Evolutionary conservation across 371 early-diverging fungal genomes (phyloP), one percentile per base, ranked within the genome.

Genomic region (Entomophthora muscae): DNA sequence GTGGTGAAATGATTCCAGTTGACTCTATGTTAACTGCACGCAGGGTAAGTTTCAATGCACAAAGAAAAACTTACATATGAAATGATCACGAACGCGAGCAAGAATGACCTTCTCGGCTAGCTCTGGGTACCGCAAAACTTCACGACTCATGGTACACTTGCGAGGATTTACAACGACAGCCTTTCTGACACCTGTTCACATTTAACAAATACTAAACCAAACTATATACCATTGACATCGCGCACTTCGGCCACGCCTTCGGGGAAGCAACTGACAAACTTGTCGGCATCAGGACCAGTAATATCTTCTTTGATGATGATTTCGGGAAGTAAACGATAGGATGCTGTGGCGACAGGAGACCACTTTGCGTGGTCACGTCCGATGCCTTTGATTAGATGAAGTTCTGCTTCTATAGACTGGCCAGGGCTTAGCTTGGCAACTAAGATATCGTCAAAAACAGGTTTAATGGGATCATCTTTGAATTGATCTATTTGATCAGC

Each of bases 331-430:
- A 98, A 76, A 53, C 98, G 85, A 70, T 99, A 99, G 5, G 93
- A 89, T 7, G 97, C 98, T 3, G 94, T 93, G 1, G 92, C 91
- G 67, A 99, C 99, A 21, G 99, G 99, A 7, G 94, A 94, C 84
- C 88, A 99, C 68, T 99, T 99, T 63, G 98, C 93, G 70, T 99
- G 99, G 63, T 90, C 94, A 71, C 86, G 84, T 24, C 98, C 99
- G 53, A 90, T 78, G 28, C 98, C 98, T 78, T 95, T 95, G 51
- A 81, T 81, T 69, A 90, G 90, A 75, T 95, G 93, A 62, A 94
- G 71, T 72, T 91, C 91, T 65, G 90, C 73, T 53, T 87, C 78
- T 56, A 99, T 82, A 56, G 76, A 68, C 70, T 99, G 98, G 1
- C 92, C 93, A 12, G 97, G 94, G 63, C 94, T 83, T 65, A 99